Base-by-base conservation (phyloP, 2,329 filamentous ascomycete genomes). In the Fusarium heterosporum region DNA sequence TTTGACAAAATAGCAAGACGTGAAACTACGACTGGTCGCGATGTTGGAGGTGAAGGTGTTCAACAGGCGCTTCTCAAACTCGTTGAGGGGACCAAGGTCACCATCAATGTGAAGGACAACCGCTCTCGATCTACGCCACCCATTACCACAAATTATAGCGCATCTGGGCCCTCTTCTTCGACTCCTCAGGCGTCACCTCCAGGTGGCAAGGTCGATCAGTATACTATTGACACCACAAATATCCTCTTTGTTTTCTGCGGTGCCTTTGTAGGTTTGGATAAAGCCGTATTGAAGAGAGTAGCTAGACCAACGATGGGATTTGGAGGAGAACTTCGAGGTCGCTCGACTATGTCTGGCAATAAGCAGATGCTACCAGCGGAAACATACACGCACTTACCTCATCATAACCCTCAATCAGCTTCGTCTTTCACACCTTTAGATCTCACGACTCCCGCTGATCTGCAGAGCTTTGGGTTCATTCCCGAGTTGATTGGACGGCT, bases 201-300 rank as follows among this genome's bases (percentile, higher is more conserved):
- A 0, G 73, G 80, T 2, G 81, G 81, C 30, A 87, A 87, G 69
- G 81, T 85, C 10, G 86, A 89, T 51, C 87, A 89, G 73, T 90
- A 87, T 74, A 89, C 92, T 55, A 90, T 97, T 58, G 91, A 96
- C 72, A 99, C 96, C 0, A 94, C 93, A 68, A 97, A 98, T 72
- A 98, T 99, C 61, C 86, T 99, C 28, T 99, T 99, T 79, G 93
- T 99, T 40, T 97, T 96, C 77, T 96, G 94, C 13, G 96, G 96
- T 17, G 96, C 96, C 17, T 99, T 99, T 75, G 92, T 96, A 34
- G 95, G 94, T 3, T 83, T 98, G 2, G 93, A 97, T 73, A 97
- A 96, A 76, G 86, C 91, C 32, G 87, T 99, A 47, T 83, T 97
- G 61, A 91, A 93, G 59, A 89, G 96, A n/a, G 90, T 98, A 42